Base-by-base conservation (phyloP, 805 yeast species). In the Candida nanaspora region DNA sequence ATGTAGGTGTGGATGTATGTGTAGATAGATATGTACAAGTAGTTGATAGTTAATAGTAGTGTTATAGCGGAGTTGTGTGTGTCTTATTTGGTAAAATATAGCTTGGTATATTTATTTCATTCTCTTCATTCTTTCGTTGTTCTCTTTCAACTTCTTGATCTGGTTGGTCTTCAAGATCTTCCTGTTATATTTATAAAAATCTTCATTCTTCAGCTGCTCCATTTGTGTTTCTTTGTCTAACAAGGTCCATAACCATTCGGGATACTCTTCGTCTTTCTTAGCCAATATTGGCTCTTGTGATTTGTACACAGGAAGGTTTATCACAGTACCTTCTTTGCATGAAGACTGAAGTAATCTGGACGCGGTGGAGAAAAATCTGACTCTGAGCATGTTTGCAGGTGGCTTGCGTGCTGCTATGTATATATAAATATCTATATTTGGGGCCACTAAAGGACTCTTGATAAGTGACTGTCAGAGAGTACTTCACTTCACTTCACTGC, bases 201-300 rank as follows among this genome's bases (percentile, higher is more conserved):
- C 76, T 20, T 68, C 69, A 9, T 53, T 39, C 38, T 74, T 79
- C 30, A 82, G 68, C 48, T 73, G 68, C 22, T 68, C 73, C 42
- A 70, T 67, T 53, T 76, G 80, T n/a, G 74, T 74, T 30, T 74
- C 74, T 39, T 74, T 67, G 59, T 89, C 95, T 26, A 88, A 72
- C 37, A 86, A 68, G 5, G 73, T 76, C 98, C 98, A 93, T 40
- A 91, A 70, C 98, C 98, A 91, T 35, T 74, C 85, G 5, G 98
- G 98, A 57, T 91, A 91, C 53, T 89, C 95, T 30, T 69, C 69
- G 58, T 93, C 98, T 46, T 82, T 86, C 41, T 83, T 62, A 2
- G 98, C 98, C 5, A 86, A 79, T 8, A 94, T 87, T 51, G 88
- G 96, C 44, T 81, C 78, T n/a, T 91, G 94, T 29, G 72, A 70